Percentiles rank a stretch among this genome's conserved stretches.
These are phyloP conservation scores for Endoconidiophora polonica DNA, from an alignment of 2,329 filamentous ascomycete species.

Conservation along the genomic window DNA sequence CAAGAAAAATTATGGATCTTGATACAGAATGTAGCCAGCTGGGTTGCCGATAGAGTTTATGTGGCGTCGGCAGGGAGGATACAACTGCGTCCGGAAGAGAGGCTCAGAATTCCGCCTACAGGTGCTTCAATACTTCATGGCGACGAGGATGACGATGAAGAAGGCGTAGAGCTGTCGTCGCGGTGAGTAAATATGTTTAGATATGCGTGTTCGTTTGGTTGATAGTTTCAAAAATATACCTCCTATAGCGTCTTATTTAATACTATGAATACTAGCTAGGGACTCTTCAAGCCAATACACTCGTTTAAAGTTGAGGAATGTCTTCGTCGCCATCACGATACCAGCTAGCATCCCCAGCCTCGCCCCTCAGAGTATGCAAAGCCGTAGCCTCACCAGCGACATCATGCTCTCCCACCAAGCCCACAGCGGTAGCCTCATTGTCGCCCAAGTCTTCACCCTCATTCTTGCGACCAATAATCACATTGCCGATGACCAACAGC, in stretches of 20 bases:
- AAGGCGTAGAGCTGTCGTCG: slow-evolving; percentile 28
- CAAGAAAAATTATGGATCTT: slow-evolving; percentile 51
- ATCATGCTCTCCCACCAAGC: slow-evolving; percentile 14
- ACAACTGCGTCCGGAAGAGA: slow-evolving; percentile 29
- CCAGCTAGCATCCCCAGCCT: slow-evolving; percentile 20
- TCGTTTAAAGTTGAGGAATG: not conserved
- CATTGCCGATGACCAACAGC: slow-evolving; percentile 57
- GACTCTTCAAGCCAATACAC: not conserved
- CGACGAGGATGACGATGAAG: slow-evolving; percentile 25
- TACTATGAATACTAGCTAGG: not conserved
- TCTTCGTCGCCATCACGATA: slow-evolving; percentile 3
- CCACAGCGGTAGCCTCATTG: not conserved
- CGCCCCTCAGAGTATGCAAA: slow-evolving; percentile 16
- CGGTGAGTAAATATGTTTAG: slow-evolving; percentile 15
- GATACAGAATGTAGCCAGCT: slow-evolving; percentile 35
- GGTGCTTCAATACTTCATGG: slow-evolving; percentile 23
- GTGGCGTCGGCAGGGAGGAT: slow-evolving; percentile 40
- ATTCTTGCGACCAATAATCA: slow-evolving; percentile 58
- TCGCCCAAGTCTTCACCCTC: slow-evolving; percentile 22
- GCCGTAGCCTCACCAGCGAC: slow-evolving; percentile 14
- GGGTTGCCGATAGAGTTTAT: slow-evolving; percentile 41
- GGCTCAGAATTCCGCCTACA: too few relatives aligned
- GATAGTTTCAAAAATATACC: not conserved
- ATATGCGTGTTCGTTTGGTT: not conserved
- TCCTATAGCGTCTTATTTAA: not conserved